Percentiles rank a stretch among this genome's conserved stretches.
Evolutionary conservation across 2,329 filamentous ascomycete genomes (phyloP).

Genomic region (Penicillium aurantiogriseum): DNA sequence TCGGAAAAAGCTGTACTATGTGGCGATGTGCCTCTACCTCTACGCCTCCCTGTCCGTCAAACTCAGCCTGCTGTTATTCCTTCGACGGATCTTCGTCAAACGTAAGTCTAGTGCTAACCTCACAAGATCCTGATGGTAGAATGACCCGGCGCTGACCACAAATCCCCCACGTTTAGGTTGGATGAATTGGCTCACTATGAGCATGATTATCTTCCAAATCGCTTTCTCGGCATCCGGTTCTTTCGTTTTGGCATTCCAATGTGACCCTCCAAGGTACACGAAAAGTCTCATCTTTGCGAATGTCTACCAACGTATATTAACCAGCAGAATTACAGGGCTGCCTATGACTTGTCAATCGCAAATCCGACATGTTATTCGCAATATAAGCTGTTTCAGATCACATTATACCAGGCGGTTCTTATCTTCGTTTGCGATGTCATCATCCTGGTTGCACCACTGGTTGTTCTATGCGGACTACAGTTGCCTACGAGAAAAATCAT

Average conservation of each 20-base stretch:
- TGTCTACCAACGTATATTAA: background rate
- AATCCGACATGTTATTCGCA: constrained; percentile 3
- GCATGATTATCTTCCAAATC: constrained; percentile 6
- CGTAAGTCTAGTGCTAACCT: background rate
- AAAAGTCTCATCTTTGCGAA: background rate
- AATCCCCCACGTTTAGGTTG: background rate
- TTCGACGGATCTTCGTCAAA: constrained; percentile 9
- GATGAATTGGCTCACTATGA: constrained; percentile 7
- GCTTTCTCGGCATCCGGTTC: constrained; percentile 5
- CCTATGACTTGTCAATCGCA: constrained; percentile 1
- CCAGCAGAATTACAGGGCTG: background rate
- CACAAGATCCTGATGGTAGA: background rate
- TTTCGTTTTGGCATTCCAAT: constrained; percentile 9
- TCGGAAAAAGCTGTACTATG: constrained; percentile 6
- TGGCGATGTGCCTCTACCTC: constrained; percentile 11
- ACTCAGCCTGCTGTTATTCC: constrained; percentile 5
- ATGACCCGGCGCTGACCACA: background rate
- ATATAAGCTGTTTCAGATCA: constrained; percentile 7
- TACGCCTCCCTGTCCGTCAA: constrained; percentile 6
- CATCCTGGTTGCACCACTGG: constrained; percentile 5
- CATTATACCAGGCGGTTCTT: constrained; percentile 9
- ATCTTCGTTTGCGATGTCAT: constrained; percentile 9
- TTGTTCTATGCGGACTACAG: constrained; percentile 1
- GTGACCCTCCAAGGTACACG: constrained; percentile 4
- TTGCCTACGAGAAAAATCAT: constrained; percentile 7